phyloP scores from a whole-genome alignment of 2,329 filamentous ascomycete genomes.

The Diaporthe citri region DNA sequence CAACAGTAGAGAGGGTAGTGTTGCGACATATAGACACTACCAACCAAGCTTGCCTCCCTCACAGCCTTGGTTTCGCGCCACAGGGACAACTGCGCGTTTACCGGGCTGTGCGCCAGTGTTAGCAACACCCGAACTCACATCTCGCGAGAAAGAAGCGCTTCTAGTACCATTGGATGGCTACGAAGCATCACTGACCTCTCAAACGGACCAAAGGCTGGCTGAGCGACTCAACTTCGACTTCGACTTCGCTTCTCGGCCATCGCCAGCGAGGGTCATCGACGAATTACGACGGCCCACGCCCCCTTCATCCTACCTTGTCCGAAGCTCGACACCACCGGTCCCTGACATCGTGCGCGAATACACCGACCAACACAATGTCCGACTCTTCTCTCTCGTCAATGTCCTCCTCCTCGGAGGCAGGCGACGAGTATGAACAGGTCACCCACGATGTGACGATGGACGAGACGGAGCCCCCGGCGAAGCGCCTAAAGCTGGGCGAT shows the following conservation, averaged over 20 bases:
- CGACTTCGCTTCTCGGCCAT: not conserved
- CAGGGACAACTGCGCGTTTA: not conserved
- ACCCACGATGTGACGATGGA: constrained; percentile 53
- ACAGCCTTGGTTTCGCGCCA: not conserved
- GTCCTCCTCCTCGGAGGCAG: constrained; percentile 54
- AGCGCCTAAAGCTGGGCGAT: constrained; percentile 61
- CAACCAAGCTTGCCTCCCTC: not conserved
- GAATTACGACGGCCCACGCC: not conserved
- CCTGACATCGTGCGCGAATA: not conserved
- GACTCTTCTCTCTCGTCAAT: constrained; percentile 64
- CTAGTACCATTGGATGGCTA: not conserved
- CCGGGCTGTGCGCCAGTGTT: not conserved
- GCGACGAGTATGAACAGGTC: constrained; percentile 61
- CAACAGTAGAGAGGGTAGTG: not conserved
- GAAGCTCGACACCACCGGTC: not conserved
- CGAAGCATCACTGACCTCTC: not conserved
- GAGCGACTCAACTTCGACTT: not conserved
- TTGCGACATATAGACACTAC: not conserved
- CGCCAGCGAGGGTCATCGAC: not conserved
- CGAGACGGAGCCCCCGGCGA: constrained; percentile 58
- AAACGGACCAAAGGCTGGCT: not conserved
- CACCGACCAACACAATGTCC: constrained; percentile 37
- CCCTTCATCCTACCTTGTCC: not conserved
- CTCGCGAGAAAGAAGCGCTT: not conserved
- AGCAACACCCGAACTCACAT: not conserved